These are phyloP conservation scores for Hypoxylon intermedium DNA, from an alignment of 495 filamentous ascomycete species.

Conservation along the genomic window DNA sequence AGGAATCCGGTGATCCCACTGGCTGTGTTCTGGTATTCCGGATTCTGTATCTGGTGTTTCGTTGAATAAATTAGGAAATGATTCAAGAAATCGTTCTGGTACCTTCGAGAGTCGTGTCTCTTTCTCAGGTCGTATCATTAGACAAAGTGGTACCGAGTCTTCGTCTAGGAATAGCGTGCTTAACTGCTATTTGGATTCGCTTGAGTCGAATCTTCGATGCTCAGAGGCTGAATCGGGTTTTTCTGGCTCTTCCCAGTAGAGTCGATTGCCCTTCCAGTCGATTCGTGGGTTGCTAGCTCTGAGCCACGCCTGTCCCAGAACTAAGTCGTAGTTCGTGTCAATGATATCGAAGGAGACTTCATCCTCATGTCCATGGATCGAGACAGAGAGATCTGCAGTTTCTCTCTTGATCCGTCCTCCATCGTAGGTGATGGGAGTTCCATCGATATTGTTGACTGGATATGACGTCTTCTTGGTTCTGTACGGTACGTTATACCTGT, in stretches of 20 bases:
- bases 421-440: neutral
- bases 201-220: neutral
- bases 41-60: neutral
- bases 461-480: too few species aligned
- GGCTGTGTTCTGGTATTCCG: neutral
- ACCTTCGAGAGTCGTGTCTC: neutral
- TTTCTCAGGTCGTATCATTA: neutral
- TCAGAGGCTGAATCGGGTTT: neutral
- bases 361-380: neutral
- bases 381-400: neutral
- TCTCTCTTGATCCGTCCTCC: neutral
- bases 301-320: neutral
- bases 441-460: neutral
- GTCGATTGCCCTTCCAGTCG: neutral
- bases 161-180: neutral
- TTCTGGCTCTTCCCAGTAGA: neutral
- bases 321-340: neutral
- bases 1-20: neutral
- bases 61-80: neutral
- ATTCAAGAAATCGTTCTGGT: neutral
- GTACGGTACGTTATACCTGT: too few species aligned
- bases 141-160: neutral
- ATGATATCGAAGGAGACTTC: neutral
- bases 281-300: neutral
- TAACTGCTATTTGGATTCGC: neutral